Base-by-base conservation (phyloP, 371 early-diverging fungal species). In the Paraphysoderma sedebokerense region DNA sequence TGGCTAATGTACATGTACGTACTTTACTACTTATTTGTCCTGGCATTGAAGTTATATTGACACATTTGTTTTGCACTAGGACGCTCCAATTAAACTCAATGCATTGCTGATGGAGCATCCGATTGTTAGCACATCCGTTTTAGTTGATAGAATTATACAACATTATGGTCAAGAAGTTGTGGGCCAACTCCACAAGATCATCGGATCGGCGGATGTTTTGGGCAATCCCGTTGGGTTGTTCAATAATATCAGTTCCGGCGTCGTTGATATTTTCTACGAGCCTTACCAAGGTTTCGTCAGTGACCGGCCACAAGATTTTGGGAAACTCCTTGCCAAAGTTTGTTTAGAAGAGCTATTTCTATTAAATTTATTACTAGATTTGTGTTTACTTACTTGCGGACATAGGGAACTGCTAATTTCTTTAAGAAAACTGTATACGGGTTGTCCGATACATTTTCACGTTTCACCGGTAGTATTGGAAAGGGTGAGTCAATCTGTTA, bases 161-260 rank as follows among this genome's bases (percentile, higher is more conserved):
- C 90, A 92, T 60, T 96, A 95, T 51, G 73, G 82, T 26, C 86
- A 90, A 52, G 89, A 92, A 58, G 67, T 82, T 12, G 67, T 92
- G 23, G 82, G 84, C 50, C 93, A 98, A 63, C 56, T 93, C 2
- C 87, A 96, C 67, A 81, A 82, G 60, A 67, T 98, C 34, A 67
- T 97, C 6, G 98, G 98, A 1, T 90, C 93, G 11, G 96, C 92
- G 5, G 97, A 98, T 56, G 76, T 97, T 49, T 67, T 97, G 35
- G 98, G 98, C 23, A 98, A 98, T 55, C 98, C 98, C 0, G 92
- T 96, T 0, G 96, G 97, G 0, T 62, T 98, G 24, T 97, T 96
- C 59, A 92, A 75, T 62, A 95, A 77, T 49, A 67, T 98, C 35
- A 82, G 86, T 49, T 88, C 91, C 0, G 98, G 98, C 6, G 92